phyloP scores from a whole-genome alignment of 495 filamentous ascomycete genomes.

The Physcia stellaris region DNA sequence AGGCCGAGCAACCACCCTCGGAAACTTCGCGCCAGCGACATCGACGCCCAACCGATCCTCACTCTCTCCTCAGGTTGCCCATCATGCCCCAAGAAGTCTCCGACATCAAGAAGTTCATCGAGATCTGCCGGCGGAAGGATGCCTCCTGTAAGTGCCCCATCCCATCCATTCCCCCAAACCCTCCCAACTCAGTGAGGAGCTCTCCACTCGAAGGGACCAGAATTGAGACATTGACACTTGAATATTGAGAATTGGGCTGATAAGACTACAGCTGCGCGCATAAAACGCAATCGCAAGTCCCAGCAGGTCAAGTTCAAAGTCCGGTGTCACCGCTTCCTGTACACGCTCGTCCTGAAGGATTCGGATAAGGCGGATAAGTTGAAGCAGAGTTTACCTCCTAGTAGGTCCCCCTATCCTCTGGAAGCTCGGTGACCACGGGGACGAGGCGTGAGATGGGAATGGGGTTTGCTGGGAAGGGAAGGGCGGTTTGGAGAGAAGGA shows the following conservation, averaged over 20 bases:
- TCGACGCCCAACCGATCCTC: no score
- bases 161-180: background rate
- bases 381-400: conserved; percentile 93
- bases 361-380: conserved; percentile 99
- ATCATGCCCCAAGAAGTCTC: conserved; percentile 94
- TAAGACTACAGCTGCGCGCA: conserved; percentile 71
- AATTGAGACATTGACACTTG: no score
- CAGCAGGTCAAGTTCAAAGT: conserved; percentile 99
- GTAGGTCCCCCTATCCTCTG: conserved; percentile 40
- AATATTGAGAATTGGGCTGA: no score
- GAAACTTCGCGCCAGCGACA: no score
- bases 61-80: no score
- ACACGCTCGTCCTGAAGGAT: conserved; percentile 96
- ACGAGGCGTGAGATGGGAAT: background rate
- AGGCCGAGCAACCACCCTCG: no score
- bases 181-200: no score
- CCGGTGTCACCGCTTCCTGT: conserved; percentile 85
- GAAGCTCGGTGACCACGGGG: background rate
- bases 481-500: background rate
- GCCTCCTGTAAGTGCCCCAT: conserved; percentile 63
- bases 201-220: no score
- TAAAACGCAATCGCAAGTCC: conserved; percentile 85
- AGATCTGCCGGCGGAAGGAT: conserved; percentile 98
- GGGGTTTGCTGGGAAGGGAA: background rate
- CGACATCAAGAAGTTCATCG: conserved; percentile 99